Conservation (phyloP, 257 asterid species). For the Salvia miltiorrhiza region DNA sequence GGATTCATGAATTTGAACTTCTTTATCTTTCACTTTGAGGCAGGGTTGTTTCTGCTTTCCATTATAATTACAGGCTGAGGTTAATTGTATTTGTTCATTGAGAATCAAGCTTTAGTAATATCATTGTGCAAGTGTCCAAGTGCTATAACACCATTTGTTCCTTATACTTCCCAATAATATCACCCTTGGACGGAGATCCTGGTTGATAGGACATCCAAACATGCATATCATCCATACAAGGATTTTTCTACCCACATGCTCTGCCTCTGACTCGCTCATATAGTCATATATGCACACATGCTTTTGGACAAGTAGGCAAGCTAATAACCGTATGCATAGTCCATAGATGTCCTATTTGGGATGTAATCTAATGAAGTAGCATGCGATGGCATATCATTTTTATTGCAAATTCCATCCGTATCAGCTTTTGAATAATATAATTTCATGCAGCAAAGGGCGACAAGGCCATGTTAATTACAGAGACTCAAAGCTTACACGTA, state of each 20-base stretch:
- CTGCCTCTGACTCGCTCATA: neutral
- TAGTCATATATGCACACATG: neutral
- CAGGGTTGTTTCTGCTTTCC: neutral
- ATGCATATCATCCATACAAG: constrained; percentile 4
- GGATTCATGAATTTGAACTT: constrained; percentile 15
- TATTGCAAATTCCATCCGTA: neutral
- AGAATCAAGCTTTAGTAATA: neutral
- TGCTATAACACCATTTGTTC: constrained; percentile 4
- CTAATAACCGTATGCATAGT: constrained; percentile 1
- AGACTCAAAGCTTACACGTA: constrained; percentile 97
- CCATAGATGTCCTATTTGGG: neutral
- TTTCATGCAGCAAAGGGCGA: constrained; percentile 85
- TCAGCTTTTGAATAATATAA: constrained; percentile 7
- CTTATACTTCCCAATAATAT: neutral
- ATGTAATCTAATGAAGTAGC: constrained; percentile 4
- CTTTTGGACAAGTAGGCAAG: neutral
- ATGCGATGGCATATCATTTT: neutral
- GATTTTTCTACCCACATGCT: neutral
- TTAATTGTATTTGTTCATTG: neutral
- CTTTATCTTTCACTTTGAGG: constrained; percentile 3
- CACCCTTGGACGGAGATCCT: constrained; percentile 2
- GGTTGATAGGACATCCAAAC: constrained; percentile 4
- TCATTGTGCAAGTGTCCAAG: neutral
- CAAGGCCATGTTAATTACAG: constrained; percentile 89
- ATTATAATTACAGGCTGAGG: neutral